A percentile compares a stretch with the other conserved stretches of the same genome.
Evolutionary conservation across 2,329 filamentous ascomycete genomes (phyloP).

Genomic region (Penicillium brasilianum): DNA sequence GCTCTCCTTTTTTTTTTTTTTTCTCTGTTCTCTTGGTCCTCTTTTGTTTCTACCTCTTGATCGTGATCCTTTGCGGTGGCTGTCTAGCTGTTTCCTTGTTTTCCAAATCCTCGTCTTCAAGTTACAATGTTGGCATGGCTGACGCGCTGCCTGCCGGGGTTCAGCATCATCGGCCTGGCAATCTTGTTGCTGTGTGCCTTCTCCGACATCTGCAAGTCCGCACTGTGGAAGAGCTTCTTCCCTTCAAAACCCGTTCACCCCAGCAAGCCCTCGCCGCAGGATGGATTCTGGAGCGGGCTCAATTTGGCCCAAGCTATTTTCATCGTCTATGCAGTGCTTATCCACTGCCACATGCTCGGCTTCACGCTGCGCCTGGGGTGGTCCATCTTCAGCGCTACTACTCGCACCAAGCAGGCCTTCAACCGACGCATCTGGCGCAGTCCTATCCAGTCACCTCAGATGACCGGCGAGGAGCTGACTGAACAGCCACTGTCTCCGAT

Average conservation of each 20-base stretch:
- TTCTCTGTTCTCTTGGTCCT: not conserved
- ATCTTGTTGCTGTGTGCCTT: conserved; percentile 31
- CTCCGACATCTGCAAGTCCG: conserved; percentile 24
- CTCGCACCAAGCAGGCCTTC: conserved; percentile 28
- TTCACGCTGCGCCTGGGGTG: conserved; percentile 59
- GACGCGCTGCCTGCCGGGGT: conserved; percentile 38
- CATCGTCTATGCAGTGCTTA: conserved; percentile 67
- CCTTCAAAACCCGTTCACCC: conserved; percentile 12
- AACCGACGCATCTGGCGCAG: conserved; percentile 21
- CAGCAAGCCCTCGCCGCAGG: conserved; percentile 7
- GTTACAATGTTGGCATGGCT: conserved; percentile 35
- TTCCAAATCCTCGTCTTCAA: not conserved
- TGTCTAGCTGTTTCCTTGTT: not conserved
- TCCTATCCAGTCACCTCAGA: not conserved
- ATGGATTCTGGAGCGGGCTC: conserved; percentile 24
- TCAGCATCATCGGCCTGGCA: conserved; percentile 35
- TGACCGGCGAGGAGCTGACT: conserved; percentile 7
- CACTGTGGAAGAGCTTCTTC: conserved; percentile 23
- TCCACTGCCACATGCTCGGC: conserved; percentile 67
- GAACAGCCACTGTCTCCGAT: conserved; percentile 21
- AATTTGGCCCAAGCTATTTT: conserved; percentile 51
- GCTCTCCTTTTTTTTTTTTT: not conserved
- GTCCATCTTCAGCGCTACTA: conserved; percentile 52
- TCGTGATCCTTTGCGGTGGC: not conserved
- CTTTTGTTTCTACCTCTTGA: not conserved